Conservation (phyloP, 1,139 yeast species). For the Tardiomyces digboiensis region DNA sequence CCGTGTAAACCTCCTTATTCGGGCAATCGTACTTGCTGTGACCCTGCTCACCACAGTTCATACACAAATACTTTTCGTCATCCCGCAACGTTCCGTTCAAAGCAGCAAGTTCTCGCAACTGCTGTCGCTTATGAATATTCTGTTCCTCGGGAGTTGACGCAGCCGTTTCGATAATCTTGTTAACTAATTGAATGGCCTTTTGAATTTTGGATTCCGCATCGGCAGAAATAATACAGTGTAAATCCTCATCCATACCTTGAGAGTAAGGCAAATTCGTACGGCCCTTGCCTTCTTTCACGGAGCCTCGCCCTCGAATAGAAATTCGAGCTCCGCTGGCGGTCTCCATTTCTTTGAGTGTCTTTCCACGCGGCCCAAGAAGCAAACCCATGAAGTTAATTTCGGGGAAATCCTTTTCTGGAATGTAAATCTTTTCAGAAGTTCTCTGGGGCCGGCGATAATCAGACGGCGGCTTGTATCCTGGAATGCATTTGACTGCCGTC, state of each 20-base stretch:
- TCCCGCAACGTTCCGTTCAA: slow-evolving; percentile 91
- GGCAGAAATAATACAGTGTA: slow-evolving; percentile 83
- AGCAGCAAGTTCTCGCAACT: slow-evolving; percentile 83
- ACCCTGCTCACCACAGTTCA: slow-evolving; percentile 49
- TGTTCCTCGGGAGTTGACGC: slow-evolving; percentile 89
- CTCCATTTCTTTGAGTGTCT: slow-evolving; percentile 73
- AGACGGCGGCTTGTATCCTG: slow-evolving; percentile 73
- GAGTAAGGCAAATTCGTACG: slow-evolving; percentile 36
- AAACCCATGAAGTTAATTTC: slow-evolving; percentile 90
- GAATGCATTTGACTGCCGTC: slow-evolving; percentile 58
- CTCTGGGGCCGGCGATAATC: slow-evolving; percentile 68
- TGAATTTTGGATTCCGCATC: slow-evolving; percentile 73
- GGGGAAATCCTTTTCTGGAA: slow-evolving; percentile 84
- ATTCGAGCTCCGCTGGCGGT: slow-evolving; percentile 77
- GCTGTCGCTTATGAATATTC: slow-evolving; percentile 85
- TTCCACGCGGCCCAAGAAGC: slow-evolving; percentile 92
- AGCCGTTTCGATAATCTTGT: slow-evolving; percentile 68
- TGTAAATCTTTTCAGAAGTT: slow-evolving; percentile 70
- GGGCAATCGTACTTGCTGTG: slow-evolving; percentile 59
- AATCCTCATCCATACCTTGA: slow-evolving; percentile 60
- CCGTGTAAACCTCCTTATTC: slow-evolving; percentile 35
- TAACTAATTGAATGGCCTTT: slow-evolving; percentile 65
- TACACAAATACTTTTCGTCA: slow-evolving; percentile 57
- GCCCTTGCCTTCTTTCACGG: slow-evolving; percentile 85
- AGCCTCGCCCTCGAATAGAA: slow-evolving; percentile 88